Evolutionary conservation across 2,329 filamentous ascomycete species (phyloP).

Genomic region (Plenodomus tracheiphilus): DNA sequence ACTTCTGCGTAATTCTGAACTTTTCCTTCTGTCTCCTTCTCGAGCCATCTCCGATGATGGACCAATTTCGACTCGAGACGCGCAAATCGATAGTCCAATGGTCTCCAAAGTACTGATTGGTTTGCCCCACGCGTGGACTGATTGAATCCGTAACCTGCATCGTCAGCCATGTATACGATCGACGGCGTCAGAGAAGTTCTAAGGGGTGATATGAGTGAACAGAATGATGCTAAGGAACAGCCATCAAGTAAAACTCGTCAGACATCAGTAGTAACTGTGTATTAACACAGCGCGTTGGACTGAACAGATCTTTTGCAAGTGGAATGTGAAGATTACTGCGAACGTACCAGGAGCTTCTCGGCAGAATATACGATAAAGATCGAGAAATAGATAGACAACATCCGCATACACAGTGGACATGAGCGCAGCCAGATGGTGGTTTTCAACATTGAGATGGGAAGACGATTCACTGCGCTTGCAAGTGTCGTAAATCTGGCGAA

Average conservation of each 20-base stretch:
- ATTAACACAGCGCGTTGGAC: neutral
- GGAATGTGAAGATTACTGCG: neutral
- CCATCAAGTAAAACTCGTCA: neutral
- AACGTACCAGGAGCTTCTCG: slow-evolving; percentile 28
- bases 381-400: slow-evolving; percentile 28
- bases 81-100: slow-evolving; percentile 36
- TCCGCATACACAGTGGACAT: slow-evolving; percentile 34
- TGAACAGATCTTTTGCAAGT: neutral
- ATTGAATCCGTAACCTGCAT: slow-evolving; percentile 22
- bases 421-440: slow-evolving; percentile 16
- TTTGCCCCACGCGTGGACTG: slow-evolving; percentile 16
- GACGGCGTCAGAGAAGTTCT: neutral
- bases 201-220: neutral
- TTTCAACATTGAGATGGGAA: slow-evolving; percentile 4
- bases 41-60: slow-evolving; percentile 31
- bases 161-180: neutral
- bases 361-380: slow-evolving; percentile 32
- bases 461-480: slow-evolving; percentile 11
- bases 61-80: slow-evolving; percentile 25
- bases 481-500: slow-evolving; percentile 23
- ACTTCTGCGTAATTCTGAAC: slow-evolving; percentile 21
- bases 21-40: slow-evolving; percentile 20
- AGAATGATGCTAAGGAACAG: neutral
- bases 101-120: slow-evolving; percentile 23
- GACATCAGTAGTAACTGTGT: neutral